Evolutionary conservation across 2,329 filamentous ascomycete species (phyloP).

Genomic region (Penicillium hesseltinei): DNA sequence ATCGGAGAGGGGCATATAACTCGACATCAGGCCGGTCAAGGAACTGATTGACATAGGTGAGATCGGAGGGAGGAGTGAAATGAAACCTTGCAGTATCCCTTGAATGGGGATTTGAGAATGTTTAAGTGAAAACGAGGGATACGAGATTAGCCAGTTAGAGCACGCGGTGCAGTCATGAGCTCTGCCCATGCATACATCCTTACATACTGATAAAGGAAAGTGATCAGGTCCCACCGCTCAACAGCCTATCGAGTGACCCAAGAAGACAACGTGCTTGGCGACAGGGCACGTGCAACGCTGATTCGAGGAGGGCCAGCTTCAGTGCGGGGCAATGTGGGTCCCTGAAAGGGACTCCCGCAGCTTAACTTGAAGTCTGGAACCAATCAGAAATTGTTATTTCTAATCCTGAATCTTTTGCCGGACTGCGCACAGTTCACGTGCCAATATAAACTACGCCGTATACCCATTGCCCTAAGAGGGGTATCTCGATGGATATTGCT

Average conservation of each 20-base stretch:
- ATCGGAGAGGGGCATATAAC: constrained; percentile 27
- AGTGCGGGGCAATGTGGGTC: not conserved
- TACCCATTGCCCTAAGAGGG: not conserved
- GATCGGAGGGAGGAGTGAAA: not conserved
- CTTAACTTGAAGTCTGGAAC: constrained; percentile 8
- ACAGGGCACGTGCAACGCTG: constrained; percentile 23
- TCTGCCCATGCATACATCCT: not conserved
- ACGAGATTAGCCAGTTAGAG: constrained; percentile 7
- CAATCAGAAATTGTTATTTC: constrained; percentile 9
- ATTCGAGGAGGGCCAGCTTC: constrained; percentile 16
- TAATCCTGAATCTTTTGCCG: not conserved
- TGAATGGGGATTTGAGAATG: constrained; percentile 7
- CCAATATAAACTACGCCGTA: not conserved
- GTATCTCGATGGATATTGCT: not conserved
- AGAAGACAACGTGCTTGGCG: constrained; percentile 24
- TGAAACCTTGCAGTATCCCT: constrained; percentile 3
- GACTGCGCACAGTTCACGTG: not conserved
- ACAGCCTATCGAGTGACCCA: constrained; percentile 17
- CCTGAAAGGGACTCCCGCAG: constrained; percentile 3
- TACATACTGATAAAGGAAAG: not conserved
- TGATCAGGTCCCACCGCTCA: constrained; percentile 4
- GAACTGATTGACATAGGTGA: constrained; percentile 33
- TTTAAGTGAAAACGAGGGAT: constrained; percentile 4
- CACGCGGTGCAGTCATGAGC: constrained; percentile 4
- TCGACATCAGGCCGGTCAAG: constrained; percentile 31